Evolutionary conservation across 1,139 yeast genomes (phyloP), one percentile per base, ranked within the genome.

Genomic region (Williopsis jadinii): DNA sequence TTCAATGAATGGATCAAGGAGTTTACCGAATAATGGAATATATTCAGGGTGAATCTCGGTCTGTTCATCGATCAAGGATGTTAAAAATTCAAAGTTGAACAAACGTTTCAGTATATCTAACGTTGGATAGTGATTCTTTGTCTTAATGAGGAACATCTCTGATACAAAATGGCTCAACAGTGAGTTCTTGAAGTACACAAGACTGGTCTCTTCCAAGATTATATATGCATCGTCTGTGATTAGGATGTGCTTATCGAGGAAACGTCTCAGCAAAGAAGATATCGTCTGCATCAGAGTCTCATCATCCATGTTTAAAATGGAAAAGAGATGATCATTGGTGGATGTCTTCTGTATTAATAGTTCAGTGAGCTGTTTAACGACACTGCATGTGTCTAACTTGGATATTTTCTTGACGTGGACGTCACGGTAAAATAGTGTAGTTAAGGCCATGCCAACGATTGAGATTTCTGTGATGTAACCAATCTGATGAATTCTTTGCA

Each of bases 171-270:
- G 37, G 39, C 50, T 50, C 34, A 51, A 28, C 11, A 51, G 37
- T 2, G 50, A 43, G 31, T 51, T 51, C 44, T 51, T 51, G 40
- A 37, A 49, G 40, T 51, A 51, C 1, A 50, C 52, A 36, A 51
- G 27, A 2, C 52, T 39, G 3, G 46, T 43, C 30, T 51, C 55
- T 5, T 50, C 45, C 15, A 33, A n/a, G 9, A 51, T 45, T 11
- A 40, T 13, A 29, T 41, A 47, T 9, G 41, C 26, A 11, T 36
- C 27, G 1, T 27, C 11, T 1, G 34, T 27, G 8, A 49, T 31
- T 1, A 12, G n/a, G 9, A 51, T 28, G 24, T 50, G 34, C 8
- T 42, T 34, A 3, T 29, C 8, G 13, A 51, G 30, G 31, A 51
- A 50, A 34, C 46, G 48, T 3, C 5, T 4, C 2, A 50, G 3